phyloP scores from a whole-genome alignment of 1,284 basidiomycete species.

The Fomitopsis betulina region DNA sequence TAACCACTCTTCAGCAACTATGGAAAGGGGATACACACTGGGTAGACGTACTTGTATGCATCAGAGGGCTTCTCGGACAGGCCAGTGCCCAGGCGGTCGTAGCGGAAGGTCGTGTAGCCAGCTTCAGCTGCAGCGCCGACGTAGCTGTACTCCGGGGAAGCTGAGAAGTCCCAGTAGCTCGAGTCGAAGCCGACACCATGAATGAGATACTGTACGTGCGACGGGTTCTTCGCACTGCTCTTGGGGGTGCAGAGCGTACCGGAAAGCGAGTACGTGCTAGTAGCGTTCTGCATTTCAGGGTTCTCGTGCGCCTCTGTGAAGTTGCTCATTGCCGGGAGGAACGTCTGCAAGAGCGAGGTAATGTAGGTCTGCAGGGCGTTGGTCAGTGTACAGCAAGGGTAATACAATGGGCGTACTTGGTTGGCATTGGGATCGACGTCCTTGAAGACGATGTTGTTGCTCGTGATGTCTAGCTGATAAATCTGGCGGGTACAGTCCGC shows the following conservation, averaged over 20 bases:
- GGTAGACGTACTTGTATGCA: conserved; percentile 11
- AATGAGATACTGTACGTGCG: conserved; percentile 13
- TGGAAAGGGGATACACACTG: background rate
- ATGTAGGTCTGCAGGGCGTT: conserved; percentile 6
- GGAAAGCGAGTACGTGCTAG: conserved; percentile 12
- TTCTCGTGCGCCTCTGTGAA: conserved; percentile 11
- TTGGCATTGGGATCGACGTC: conserved; percentile 10
- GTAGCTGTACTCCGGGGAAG: conserved; percentile 13
- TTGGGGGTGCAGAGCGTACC: conserved; percentile 14
- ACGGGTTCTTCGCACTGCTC: conserved; percentile 8
- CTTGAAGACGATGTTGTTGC: conserved; percentile 15
- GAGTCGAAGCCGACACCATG: conserved; percentile 15
- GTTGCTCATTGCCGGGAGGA: conserved; percentile 7
- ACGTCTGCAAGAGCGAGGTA: conserved; percentile 8
- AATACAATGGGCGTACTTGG: background rate
- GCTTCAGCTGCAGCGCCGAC: conserved; percentile 13
- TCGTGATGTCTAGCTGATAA: conserved; percentile 12
- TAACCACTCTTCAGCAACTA: background rate
- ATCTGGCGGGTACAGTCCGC: conserved; percentile 12
- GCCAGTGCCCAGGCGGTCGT: conserved; percentile 17
- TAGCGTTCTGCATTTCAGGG: conserved; percentile 3
- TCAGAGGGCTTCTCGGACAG: conserved; percentile 15
- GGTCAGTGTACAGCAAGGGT: background rate
- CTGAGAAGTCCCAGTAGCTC: conserved; percentile 16
- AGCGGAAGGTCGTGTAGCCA: conserved; percentile 16